phyloP scores from a whole-genome alignment of 2,329 filamentous ascomycete genomes.

The Beauveria scarabaeidicola region DNA sequence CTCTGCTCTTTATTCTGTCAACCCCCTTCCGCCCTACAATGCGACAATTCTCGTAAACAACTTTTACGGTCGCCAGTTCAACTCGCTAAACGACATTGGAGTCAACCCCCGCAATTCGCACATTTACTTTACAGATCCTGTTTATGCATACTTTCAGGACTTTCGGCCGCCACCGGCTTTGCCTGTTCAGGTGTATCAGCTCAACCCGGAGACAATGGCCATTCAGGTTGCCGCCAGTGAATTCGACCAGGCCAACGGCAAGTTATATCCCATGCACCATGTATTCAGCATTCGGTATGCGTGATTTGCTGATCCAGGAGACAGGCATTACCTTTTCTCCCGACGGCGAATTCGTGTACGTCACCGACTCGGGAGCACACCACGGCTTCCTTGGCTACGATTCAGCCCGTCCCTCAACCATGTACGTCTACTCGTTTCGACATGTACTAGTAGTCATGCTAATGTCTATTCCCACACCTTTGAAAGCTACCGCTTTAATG shows the following conservation, averaged over 20 bases:
- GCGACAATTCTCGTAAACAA: slow-evolving; percentile 42
- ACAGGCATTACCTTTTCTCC: slow-evolving; percentile 47
- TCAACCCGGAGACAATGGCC: slow-evolving; percentile 40
- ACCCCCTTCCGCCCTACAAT: neutral
- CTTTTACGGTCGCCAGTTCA: slow-evolving; percentile 52
- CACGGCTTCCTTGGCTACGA: slow-evolving; percentile 36
- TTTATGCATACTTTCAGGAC: slow-evolving; percentile 50
- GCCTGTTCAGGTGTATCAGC: slow-evolving; percentile 51
- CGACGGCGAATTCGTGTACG: slow-evolving; percentile 41
- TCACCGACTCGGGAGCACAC: slow-evolving; percentile 48
- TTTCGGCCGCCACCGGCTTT: slow-evolving; percentile 46
- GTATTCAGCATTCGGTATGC: no score
- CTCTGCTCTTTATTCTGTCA: neutral
- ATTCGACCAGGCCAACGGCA: slow-evolving; percentile 46
- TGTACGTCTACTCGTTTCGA: slow-evolving; percentile 28
- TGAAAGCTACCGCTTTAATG: slow-evolving; percentile 37
- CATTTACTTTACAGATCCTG: slow-evolving; percentile 57
- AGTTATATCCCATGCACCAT: neutral
- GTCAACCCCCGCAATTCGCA: slow-evolving; percentile 45
- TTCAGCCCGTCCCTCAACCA: slow-evolving; percentile 32
- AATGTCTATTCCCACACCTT: neutral
- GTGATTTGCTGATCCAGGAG: neutral
- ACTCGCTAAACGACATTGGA: slow-evolving; percentile 50
- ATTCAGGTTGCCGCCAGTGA: slow-evolving; percentile 49
- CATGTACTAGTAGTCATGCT: neutral